Evolutionary conservation across 2,329 filamentous ascomycete species (phyloP), one percentile per base, ranked within the genome.

Genomic region (Fusarium lateritium): DNA sequence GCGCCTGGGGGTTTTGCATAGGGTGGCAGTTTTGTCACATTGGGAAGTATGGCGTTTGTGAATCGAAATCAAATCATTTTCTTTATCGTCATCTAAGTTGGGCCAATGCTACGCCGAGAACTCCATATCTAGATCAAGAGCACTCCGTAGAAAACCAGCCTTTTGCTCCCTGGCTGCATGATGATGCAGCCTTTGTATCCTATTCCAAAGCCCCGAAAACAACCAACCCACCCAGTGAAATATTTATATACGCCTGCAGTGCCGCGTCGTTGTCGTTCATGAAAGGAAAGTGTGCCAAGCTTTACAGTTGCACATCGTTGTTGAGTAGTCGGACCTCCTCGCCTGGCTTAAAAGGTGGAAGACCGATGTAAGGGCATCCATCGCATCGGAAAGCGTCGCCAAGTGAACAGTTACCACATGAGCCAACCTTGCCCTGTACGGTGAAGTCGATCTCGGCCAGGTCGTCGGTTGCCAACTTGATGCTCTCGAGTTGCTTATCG

Each of bases 331-430:
- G 87, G 51, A 98, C 94, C 82, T 98, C 94, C 84, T 99, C 94
- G 17, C 96, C 96, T 5, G 94, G 94, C 85, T 98, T 97, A 85
- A 99, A 99, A 6, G 96, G 92, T 15, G 96, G 96, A 72, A 99
- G 86, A 6, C 94, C 94, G 74, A 97, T 92, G 77, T 96, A 97
- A 2, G 94, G 94, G 75, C 86, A 88, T 26, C 84, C 89, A 50
- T 89, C 89, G 77, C 91, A 93, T 40, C 91, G 85, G 82, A 94
- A 94, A 5, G 96, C 95, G 79, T 98, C 95, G 51, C 96, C 96
- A 17, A 99, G 85, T 28, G 94, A 92, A 80, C 96, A 98, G 81
- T 95, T 98, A 28, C 94, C 94, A 79, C 96, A 99, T 19, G 93
- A 97, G 56, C 96, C 95, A 7, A 95, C 93, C 83, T 98, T 98